phyloP scores from a whole-genome alignment of 345 rosid species.

The Anastatica hierochuntica region DNA sequence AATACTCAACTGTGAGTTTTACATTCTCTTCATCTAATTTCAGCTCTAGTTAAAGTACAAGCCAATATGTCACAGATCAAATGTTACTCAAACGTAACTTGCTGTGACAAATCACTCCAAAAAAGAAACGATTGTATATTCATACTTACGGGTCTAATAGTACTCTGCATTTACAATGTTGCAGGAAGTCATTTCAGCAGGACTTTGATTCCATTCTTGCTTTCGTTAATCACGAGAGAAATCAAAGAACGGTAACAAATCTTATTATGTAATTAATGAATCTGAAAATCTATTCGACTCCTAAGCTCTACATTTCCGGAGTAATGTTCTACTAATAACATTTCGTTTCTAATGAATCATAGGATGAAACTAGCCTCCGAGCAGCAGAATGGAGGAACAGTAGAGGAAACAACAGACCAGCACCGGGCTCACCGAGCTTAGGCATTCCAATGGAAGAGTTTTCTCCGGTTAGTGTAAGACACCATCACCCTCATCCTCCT shows the following conservation, averaged over 20 bases:
- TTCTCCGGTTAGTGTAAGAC: conserved; percentile 22
- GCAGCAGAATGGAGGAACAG: conserved; percentile 62
- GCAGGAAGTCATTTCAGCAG: conserved; percentile 81
- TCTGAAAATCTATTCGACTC: not conserved
- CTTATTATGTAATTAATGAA: no score
- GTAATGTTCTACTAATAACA: not conserved
- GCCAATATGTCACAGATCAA: no score
- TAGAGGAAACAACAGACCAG: conserved; percentile 77
- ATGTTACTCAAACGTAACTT: no score
- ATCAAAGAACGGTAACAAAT: conserved; percentile 66
- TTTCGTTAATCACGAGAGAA: conserved; percentile 81
- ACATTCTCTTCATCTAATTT: not conserved
- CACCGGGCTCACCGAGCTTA: conserved; percentile 26
- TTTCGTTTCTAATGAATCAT: not conserved
- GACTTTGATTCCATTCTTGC: conserved; percentile 94
- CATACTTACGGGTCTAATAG: no score
- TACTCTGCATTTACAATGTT: not conserved
- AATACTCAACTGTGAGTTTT: conserved; percentile 74
- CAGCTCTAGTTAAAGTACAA: not conserved
- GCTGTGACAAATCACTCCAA: no score
- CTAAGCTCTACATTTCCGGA: no score
- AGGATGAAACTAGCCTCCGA: conserved; percentile 54
- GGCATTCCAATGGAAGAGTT: conserved; percentile 25
- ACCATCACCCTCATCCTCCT: conserved; percentile 44
- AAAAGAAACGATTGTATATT: no score